phyloP scores from a whole-genome alignment of 495 filamentous ascomycete genomes.

The Xylaria grammica region DNA sequence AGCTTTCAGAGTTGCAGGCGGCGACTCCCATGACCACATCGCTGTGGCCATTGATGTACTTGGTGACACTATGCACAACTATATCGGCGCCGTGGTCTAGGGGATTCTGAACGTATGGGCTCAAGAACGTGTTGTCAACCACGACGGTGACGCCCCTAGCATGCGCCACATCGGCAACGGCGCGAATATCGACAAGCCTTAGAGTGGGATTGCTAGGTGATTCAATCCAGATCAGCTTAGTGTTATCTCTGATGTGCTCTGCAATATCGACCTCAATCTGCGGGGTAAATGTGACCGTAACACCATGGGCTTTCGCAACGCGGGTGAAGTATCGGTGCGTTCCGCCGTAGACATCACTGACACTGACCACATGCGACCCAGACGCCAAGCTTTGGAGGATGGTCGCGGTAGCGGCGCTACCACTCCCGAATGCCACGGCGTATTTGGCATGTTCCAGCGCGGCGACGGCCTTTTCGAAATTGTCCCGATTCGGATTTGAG shows the following conservation, averaged over 20 bases:
- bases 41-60: constrained; percentile 98
- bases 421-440: constrained; percentile 93
- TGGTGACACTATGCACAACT: constrained; percentile 98
- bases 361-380: constrained; percentile 92
- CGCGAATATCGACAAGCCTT: constrained; percentile 86
- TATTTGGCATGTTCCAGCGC: constrained; percentile 91
- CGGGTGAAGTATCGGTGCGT: constrained; percentile 99
- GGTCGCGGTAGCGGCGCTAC: constrained; percentile 89
- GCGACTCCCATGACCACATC: constrained; percentile 98
- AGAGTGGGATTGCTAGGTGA: constrained; percentile 93
- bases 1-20: constrained; percentile 85
- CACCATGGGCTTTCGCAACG: constrained; percentile 92
- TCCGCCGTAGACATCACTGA: constrained; percentile 96
- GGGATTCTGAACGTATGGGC: constrained; percentile 95
- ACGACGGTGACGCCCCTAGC: constrained; percentile 90
- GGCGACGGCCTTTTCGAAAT: constrained; percentile 91
- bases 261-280: constrained; percentile 86
- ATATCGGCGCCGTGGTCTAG: constrained; percentile 95
- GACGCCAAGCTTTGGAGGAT: constrained; percentile 91
- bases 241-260: constrained; percentile 82
- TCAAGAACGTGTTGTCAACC: constrained; percentile 98
- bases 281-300: constrained; percentile 91
- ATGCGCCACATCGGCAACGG: constrained; percentile 81
- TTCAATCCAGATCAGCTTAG: constrained; percentile 98
- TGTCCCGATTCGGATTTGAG: constrained; percentile 90